Conservation (phyloP, 2,329 filamentous ascomycete genomes). For the Macroventuria anomochaeta region DNA sequence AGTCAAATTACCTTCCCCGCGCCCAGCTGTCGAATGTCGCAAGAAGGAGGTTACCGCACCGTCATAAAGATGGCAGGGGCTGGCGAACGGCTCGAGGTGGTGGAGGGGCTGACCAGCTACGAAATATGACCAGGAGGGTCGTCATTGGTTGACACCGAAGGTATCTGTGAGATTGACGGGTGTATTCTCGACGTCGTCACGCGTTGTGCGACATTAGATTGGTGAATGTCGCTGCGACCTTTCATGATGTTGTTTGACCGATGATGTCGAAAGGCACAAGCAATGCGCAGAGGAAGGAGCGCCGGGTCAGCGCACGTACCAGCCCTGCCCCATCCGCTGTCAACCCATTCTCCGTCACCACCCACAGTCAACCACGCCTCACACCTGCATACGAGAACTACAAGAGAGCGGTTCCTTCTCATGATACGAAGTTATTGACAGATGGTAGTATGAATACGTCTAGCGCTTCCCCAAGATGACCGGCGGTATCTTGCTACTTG, state of each 20-base stretch:
- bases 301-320: slow-evolving; percentile 23
- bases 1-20: slow-evolving; percentile 10
- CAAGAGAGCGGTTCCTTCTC: neutral
- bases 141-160: slow-evolving; percentile 17
- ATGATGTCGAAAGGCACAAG: slow-evolving; percentile 20
- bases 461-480: neutral
- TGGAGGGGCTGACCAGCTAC: slow-evolving; percentile 19
- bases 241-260: slow-evolving; percentile 25
- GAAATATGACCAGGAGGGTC: slow-evolving; percentile 5
- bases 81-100: slow-evolving; percentile 5
- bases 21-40: slow-evolving; percentile 14
- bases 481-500: slow-evolving; percentile 5
- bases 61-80: slow-evolving; percentile 7
- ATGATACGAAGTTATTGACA: neutral
- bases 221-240: slow-evolving; percentile 22
- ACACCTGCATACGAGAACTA: slow-evolving; percentile 1
- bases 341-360: slow-evolving; percentile 9
- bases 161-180: slow-evolving; percentile 13
- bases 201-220: slow-evolving; percentile 21
- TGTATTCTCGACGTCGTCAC: slow-evolving; percentile 24
- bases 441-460: neutral
- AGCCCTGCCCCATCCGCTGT: slow-evolving; percentile 15
- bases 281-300: slow-evolving; percentile 23
- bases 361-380: slow-evolving; percentile 4
- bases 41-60: slow-evolving; percentile 8